These are phyloP conservation scores for Voacanga thouarsii DNA, from an alignment of 257 asterid species.

Conservation along the genomic window DNA sequence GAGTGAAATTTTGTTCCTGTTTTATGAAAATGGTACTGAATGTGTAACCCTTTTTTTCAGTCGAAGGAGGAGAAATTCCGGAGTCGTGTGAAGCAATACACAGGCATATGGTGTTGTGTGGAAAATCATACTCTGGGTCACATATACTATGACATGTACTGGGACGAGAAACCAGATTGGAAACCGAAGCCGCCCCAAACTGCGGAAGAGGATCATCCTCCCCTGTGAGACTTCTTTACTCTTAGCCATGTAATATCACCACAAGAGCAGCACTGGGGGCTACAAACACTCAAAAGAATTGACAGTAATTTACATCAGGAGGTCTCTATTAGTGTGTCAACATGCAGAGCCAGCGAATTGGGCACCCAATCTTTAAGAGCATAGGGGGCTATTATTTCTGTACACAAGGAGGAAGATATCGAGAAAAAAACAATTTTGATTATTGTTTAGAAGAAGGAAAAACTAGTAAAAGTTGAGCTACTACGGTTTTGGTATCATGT, in stretches of 20 bases:
- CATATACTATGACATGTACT: conserved; percentile 82
- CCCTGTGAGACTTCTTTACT: conserved; percentile 38
- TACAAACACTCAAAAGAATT: neutral
- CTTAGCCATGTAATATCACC: neutral
- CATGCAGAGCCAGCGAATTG: neutral
- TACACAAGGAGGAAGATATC: neutral
- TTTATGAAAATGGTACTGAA: neutral
- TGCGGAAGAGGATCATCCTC: conserved; percentile 85
- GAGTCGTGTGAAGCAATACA: conserved; percentile 71
- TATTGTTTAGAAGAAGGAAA: neutral
- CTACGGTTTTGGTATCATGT: too few relatives aligned
- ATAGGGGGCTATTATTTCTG: neutral
- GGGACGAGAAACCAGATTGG: conserved; percentile 98
- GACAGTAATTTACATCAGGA: neutral
- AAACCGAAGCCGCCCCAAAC: conserved; percentile 81
- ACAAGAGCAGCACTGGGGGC: neutral
- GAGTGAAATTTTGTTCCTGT: neutral
- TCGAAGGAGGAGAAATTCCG: conserved; percentile 71
- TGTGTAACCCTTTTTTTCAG: conserved; percentile 35
- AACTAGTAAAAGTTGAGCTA: neutral
- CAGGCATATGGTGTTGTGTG: conserved; percentile 95
- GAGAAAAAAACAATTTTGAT: neutral
- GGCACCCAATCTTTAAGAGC: neutral
- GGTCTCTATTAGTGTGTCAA: neutral
- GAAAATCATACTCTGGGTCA: conserved; percentile 70